Evolutionary conservation across 2,329 filamentous ascomycete species (phyloP).

Genomic region (Phaeoacremonium minimum): DNA sequence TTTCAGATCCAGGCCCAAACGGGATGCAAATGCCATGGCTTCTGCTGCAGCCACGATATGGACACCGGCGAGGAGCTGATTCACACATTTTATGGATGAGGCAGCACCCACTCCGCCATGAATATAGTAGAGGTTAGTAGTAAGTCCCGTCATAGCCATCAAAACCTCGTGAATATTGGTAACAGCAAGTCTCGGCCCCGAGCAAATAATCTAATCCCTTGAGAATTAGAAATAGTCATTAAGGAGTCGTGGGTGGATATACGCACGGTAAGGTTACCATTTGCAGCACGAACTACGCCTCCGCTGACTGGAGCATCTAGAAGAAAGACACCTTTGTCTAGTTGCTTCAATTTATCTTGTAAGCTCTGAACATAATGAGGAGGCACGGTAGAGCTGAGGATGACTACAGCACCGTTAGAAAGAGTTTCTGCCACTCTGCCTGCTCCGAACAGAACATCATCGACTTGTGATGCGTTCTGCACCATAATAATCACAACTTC

Average conservation of each 20-base stretch:
- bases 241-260: not conserved
- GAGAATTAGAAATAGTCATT: not conserved
- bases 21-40: conserved; percentile 51
- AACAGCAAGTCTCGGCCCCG: conserved; percentile 17
- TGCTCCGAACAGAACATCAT: conserved; percentile 23
- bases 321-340: conserved; percentile 20
- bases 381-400: conserved; percentile 30
- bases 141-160: conserved; percentile 23
- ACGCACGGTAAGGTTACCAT: conserved; percentile 27
- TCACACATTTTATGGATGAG: conserved; percentile 53
- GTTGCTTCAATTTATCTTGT: conserved; percentile 11
- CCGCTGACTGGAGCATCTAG: conserved; percentile 32
- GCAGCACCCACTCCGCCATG: conserved; percentile 46
- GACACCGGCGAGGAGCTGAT: conserved; percentile 53
- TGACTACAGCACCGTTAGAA: conserved; percentile 20
- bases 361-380: conserved; percentile 21
- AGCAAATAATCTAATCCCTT: conserved; percentile 24
- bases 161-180: conserved; percentile 18
- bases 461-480: conserved; percentile 25
- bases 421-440: conserved; percentile 20
- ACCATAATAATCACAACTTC: conserved; percentile 30
- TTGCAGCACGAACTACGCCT: conserved; percentile 27
- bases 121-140: conserved; percentile 37
- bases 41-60: conserved; percentile 53
- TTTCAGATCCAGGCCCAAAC: conserved; percentile 46